Conservation (phyloP, 2,329 filamentous ascomycete species). For the Colletotrichum sp. region DNA sequence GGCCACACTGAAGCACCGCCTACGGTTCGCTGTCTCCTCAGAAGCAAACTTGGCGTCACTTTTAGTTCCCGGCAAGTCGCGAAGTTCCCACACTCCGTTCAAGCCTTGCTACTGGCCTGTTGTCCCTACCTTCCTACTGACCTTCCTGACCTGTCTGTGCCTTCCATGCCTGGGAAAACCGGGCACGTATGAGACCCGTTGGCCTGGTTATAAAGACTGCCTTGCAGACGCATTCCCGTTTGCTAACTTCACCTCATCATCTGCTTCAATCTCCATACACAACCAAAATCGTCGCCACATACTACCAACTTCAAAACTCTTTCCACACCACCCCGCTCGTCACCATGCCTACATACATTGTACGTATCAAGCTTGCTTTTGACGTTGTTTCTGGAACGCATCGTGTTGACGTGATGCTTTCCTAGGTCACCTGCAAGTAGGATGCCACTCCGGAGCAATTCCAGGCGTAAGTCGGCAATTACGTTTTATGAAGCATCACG, state of each 20-base stretch:
- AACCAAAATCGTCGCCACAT: neutral
- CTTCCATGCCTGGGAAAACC: neutral
- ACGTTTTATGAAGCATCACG: neutral
- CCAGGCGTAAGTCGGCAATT: slow-evolving; percentile 58
- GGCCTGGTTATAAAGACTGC: slow-evolving; percentile 13
- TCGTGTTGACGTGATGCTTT: slow-evolving; percentile 19
- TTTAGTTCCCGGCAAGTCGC: slow-evolving; percentile 10
- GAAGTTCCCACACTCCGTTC: slow-evolving; percentile 6
- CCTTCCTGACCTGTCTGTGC: neutral
- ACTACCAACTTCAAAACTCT: neutral
- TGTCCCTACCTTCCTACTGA: neutral
- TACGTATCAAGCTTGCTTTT: slow-evolving; percentile 31
- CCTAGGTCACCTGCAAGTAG: slow-evolving; percentile 80
- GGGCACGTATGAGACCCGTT: slow-evolving; percentile 4
- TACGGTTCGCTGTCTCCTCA: neutral
- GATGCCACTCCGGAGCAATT: slow-evolving; percentile 71
- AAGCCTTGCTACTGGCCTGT: neutral
- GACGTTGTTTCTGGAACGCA: neutral
- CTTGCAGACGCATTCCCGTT: neutral
- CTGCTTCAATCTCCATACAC: neutral
- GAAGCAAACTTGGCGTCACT: slow-evolving; percentile 1
- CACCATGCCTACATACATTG: slow-evolving; percentile 64
- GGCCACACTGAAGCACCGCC: neutral
- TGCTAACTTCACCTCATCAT: neutral
- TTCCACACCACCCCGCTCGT: neutral